Percentiles rank a stretch among this genome's conserved stretches.
These are phyloP conservation scores for Ascoidea asiatica DNA, from an alignment of 805 yeast genomes.

Conservation along the genomic window DNA sequence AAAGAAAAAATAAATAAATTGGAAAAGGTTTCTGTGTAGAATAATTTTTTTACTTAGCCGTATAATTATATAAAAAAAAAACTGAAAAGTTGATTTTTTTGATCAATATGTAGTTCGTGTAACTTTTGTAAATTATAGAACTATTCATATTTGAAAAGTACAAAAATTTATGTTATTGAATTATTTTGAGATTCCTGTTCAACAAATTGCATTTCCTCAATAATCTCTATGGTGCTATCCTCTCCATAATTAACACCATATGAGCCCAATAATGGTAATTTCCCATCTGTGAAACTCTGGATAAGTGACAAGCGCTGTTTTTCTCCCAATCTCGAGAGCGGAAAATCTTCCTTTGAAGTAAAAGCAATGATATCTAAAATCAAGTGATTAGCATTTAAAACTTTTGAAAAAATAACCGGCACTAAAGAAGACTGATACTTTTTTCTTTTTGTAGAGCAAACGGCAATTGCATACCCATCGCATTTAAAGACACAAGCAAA, in stretches of 20 bases:
- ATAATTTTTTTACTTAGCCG: no score
- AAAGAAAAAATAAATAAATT: no score
- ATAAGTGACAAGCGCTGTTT: conserved; percentile 66
- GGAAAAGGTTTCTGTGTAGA: no score
- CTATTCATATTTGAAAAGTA: not conserved
- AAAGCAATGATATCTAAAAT: conserved; percentile 77
- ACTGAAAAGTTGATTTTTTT: no score
- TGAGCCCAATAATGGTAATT: conserved; percentile 25
- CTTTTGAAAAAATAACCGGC: conserved; percentile 68
- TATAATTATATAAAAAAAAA: no score
- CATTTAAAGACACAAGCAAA: conserved; percentile 62
- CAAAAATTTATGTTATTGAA: conserved; percentile 1
- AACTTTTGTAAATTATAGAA: not conserved
- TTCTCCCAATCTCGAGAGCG: conserved; percentile 58
- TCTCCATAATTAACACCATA: conserved; percentile 60
- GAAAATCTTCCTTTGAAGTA: conserved; percentile 47
- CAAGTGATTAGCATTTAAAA: conserved; percentile 70
- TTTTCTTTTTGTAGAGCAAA: conserved; percentile 47
- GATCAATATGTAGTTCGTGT: no score
- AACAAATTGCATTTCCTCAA: conserved; percentile 34
- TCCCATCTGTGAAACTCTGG: conserved; percentile 37
- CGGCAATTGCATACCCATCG: conserved; percentile 64
- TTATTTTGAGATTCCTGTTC: not conserved
- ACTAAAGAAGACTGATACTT: conserved; percentile 57
- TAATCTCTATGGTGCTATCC: conserved; percentile 39